A percentile compares a stretch with the other conserved stretches of the same genome.
Conservation (phyloP, 306 rosid species). For the Quercus dentata region DNA sequence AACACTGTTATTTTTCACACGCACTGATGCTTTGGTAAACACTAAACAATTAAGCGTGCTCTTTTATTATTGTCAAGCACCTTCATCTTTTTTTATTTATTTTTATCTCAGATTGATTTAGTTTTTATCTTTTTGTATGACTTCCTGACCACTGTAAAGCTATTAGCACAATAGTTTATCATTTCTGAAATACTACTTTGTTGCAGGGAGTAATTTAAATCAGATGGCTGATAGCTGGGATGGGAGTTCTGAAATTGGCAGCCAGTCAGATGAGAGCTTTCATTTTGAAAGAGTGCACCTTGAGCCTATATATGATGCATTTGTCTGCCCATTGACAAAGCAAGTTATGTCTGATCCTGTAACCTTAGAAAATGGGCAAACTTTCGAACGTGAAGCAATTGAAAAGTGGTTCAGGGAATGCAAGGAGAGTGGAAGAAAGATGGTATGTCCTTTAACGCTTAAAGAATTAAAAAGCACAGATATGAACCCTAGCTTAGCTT, state of each 20-base stretch:
- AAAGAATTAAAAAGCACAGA: slow-evolving; percentile 61
- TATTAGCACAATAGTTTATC: not conserved
- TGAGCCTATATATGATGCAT: slow-evolving; percentile 92
- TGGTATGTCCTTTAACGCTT: slow-evolving; percentile 74
- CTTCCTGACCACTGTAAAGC: not conserved
- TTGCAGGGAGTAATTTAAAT: slow-evolving; percentile 33
- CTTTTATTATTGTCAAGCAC: too few relatives aligned
- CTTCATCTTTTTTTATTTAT: not conserved
- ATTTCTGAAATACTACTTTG: slow-evolving; percentile 19
- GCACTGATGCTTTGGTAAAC: too few relatives aligned
- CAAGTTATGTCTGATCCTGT: slow-evolving; percentile 95
- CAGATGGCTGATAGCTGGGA: slow-evolving; percentile 87
- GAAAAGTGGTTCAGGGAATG: slow-evolving; percentile 98
- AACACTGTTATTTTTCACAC: too few relatives aligned
- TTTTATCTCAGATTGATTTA: not conserved
- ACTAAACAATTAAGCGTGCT: too few relatives aligned
- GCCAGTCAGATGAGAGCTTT: slow-evolving; percentile 83
- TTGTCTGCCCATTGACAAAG: slow-evolving; percentile 88
- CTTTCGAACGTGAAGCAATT: slow-evolving; percentile 89
- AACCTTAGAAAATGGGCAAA: slow-evolving; percentile 82
- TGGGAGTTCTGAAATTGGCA: slow-evolving; percentile 74
- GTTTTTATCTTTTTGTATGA: not conserved
- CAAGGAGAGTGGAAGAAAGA: slow-evolving; percentile 76
- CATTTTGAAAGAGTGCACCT: slow-evolving; percentile 66
- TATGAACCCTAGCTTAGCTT: slow-evolving; percentile 90